Evolutionary conservation across 345 rosid genomes (phyloP).

Genomic region (Bruguiera parviflora): DNA sequence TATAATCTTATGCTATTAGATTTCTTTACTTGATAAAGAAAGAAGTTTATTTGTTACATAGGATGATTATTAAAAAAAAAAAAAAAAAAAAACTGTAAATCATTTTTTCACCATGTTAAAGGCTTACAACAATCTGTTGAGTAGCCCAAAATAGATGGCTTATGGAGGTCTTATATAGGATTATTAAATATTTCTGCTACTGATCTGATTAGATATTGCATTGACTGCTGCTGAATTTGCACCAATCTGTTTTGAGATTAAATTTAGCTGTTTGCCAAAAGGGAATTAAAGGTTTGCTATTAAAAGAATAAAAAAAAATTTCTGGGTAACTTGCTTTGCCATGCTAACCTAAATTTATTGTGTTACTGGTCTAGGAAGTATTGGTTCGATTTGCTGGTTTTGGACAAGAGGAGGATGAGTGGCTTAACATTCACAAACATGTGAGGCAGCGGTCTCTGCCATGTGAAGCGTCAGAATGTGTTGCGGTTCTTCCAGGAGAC

Average conservation of each 20-base stretch:
- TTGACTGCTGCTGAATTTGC: background rate
- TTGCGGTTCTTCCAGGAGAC: slow-evolving; percentile 98
- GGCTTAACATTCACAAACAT: slow-evolving; percentile 76
- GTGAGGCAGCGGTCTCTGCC: slow-evolving; percentile 96
- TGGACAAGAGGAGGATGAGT: slow-evolving; percentile 96
- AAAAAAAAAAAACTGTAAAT: too few relatives aligned
- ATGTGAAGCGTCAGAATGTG: slow-evolving; percentile 98
- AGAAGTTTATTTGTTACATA: too few relatives aligned
- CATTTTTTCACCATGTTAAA: background rate
- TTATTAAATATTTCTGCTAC: background rate
- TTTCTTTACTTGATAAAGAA: too few relatives aligned
- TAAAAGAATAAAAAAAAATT: too few relatives aligned
- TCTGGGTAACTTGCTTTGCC: too few relatives aligned
- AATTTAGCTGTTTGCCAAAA: background rate
- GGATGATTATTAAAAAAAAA: too few relatives aligned
- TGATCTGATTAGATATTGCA: background rate
- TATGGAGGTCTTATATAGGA: background rate
- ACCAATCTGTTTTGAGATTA: background rate
- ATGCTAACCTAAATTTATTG: background rate
- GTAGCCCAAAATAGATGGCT: background rate
- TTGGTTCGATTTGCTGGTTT: slow-evolving; percentile 92
- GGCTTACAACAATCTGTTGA: background rate
- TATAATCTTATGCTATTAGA: too few relatives aligned
- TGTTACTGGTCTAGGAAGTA: slow-evolving; percentile 61
- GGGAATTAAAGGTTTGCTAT: background rate